Conservation (phyloP, 2,329 filamentous ascomycete species). For the Leptographium lundbergii region DNA sequence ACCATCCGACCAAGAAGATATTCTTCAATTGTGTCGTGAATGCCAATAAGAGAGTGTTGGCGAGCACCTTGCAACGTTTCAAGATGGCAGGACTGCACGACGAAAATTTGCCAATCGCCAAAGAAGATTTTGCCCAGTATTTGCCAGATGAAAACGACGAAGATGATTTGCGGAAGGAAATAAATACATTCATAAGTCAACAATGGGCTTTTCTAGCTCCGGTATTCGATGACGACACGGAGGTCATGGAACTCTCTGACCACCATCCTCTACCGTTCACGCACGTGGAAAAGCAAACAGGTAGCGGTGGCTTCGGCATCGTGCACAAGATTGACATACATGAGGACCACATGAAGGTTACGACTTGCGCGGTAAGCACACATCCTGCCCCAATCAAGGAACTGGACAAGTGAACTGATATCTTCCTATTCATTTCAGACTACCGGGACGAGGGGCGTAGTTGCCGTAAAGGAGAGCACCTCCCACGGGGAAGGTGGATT, state of each 20-base stretch:
- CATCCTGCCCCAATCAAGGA: too few species aligned
- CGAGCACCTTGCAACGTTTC: background rate
- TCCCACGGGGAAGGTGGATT: background rate
- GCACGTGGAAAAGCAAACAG: background rate
- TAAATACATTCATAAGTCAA: background rate
- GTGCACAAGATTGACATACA: background rate
- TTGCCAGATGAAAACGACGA: too few species aligned
- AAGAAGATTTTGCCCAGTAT: background rate
- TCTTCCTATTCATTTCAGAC: background rate
- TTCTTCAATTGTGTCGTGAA: background rate
- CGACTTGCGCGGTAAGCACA: background rate
- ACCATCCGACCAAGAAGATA: background rate
- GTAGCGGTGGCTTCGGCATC: background rate
- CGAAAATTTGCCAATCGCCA: background rate
- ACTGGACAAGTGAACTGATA: too few species aligned
- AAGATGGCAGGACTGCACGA: background rate
- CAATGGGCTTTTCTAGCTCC: background rate
- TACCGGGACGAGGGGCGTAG: background rate
- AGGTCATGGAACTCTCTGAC: background rate
- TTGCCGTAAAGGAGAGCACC: background rate
- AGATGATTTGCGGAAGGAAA: too few species aligned
- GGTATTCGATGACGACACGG: background rate
- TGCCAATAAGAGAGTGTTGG: background rate
- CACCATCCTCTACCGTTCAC: background rate
- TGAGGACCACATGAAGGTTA: background rate